Evolutionary conservation across 2,329 filamentous ascomycete genomes (phyloP), one percentile per base, ranked within the genome.

Genomic region (Ophiostoma himal-ulmi): DNA sequence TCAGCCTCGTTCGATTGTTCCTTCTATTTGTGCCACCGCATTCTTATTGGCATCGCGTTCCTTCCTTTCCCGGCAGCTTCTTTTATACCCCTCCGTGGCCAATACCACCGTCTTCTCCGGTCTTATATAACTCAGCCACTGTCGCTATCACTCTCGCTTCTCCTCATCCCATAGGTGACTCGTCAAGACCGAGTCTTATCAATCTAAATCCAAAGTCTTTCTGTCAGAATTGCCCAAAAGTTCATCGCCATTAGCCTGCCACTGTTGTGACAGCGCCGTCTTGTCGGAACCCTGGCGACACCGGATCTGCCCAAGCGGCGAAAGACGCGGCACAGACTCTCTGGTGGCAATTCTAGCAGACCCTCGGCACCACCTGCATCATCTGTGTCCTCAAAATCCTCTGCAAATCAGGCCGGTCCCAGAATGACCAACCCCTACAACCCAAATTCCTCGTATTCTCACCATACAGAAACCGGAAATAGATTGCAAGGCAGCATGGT

Each of bases 251-350:
- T 60, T 30, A 10, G 26, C 26, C 60, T 39, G 36, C 60, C 34
- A 65, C 60, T 37, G 14, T 34, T 17, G 34, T 39, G 62, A 65
- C 34, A 65, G 62, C 20, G 60, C 60, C 30, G 34, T 17, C 60
- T 34, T n/a, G 34, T 4, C 36, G 62, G 36, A 65, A 41, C 36
- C 34, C 34, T 65, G 62, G 62, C 62, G 62, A 65, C 62, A 6
- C 68, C 52, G 14, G 62, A 64, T 7, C 20, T 39, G 30, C 39
- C 52, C 3, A 69, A 68, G 52, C 48, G 70, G 10, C 60, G 68
- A 48, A 71, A 65, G 70, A 68, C 70, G 34, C 7, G 14, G 3
- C 57, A 36, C 39, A 14, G 8, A 14, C 17, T 14, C 34, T 22
- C 17, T 20, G 17, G 60, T 36, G 34, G 3, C 26, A 10, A 10